Base-by-base conservation (phyloP, 495 filamentous ascomycete species). In the Penicillium odoratum region DNA sequence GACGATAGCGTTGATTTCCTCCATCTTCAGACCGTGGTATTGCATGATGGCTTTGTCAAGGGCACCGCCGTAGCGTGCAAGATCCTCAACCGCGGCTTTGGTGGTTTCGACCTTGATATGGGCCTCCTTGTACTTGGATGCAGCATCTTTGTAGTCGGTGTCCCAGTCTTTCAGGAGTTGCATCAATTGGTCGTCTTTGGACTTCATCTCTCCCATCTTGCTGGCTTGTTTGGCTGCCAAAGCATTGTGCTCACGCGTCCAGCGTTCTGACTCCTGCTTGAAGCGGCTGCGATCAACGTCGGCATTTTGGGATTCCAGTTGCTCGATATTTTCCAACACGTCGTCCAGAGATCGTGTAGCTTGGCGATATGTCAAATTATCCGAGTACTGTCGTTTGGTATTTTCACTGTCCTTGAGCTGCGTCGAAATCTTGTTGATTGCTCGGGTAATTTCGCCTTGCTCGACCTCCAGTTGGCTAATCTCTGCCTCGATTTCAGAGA, bases 1-100 rank as follows among this genome's bases (percentile, higher is more conserved):
- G 60, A 93, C 82, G 68, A 97, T 97, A 51, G 86, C 82, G 69
- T 99, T 99, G 73, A 99, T 96, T 66, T 98, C 93, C 68, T 93
- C 92, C 94, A 99, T 99, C 78, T 98, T 99, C 54, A 95, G 73
- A 21, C 85, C 81, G 72, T 99, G 94, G 67, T 92, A 98, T 61
- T 86, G 88, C 92, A 99, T 97, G 71, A 99, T 94, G 53, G 95
- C 94, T 60, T 92, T 88, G 73, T 97, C 93, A 29, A 99, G 79
- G 11, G 93, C 93, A 3, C 78, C 75, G 11, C 80, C 81, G 63
- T 94, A 97, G 28, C 88, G 86, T 7, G 81, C 88, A 30, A 99
- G 78, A 68, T 99, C 94, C 56, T 94, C 92, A 38, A 94, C 88
- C 10, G 90, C 93, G 0, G 91, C 92, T 69, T 93, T 96, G 30